phyloP scores from a whole-genome alignment of 2,329 filamentous ascomycete species.

The Alternaria rosae region DNA sequence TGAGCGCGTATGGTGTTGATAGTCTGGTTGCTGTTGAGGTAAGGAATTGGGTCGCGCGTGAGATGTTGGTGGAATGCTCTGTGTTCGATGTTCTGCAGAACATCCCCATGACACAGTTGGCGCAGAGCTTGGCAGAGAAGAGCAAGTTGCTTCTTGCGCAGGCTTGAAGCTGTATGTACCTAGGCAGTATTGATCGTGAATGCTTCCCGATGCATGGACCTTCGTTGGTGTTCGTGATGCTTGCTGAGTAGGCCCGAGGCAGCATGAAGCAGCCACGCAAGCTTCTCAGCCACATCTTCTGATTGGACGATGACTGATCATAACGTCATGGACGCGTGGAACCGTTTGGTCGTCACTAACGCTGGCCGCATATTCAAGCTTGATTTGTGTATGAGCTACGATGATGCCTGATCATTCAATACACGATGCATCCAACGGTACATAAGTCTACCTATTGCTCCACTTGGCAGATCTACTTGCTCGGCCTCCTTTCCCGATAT shows the following conservation, averaged over 20 bases:
- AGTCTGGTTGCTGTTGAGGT: constrained; percentile 30
- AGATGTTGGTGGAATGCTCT: constrained; percentile 8
- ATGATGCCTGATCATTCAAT: not conserved
- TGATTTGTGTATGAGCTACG: not conserved
- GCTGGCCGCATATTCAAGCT: not conserved
- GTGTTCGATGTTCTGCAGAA: constrained; percentile 19
- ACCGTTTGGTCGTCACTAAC: not conserved
- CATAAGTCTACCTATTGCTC: not conserved
- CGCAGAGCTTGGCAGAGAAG: constrained; percentile 14
- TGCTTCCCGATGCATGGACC: not conserved
- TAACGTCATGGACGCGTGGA: constrained; percentile 12
- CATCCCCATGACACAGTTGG: constrained; percentile 12
- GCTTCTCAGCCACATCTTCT: constrained; percentile 2
- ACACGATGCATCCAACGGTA: not conserved
- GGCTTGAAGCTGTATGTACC: not conserved
- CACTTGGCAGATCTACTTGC: not conserved
- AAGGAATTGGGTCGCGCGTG: constrained; percentile 17
- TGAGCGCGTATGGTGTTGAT: constrained; percentile 30
- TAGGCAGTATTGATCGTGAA: not conserved
- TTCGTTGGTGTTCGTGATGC: not conserved
- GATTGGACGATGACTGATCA: constrained; percentile 7
- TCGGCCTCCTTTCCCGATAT: not conserved
- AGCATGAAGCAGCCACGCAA: not conserved
- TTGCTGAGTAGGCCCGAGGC: not conserved
- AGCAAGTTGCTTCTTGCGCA: constrained; percentile 9